Base-by-base conservation (phyloP, 2,329 filamentous ascomycete genomes). In the Aspergillus intermedius region DNA sequence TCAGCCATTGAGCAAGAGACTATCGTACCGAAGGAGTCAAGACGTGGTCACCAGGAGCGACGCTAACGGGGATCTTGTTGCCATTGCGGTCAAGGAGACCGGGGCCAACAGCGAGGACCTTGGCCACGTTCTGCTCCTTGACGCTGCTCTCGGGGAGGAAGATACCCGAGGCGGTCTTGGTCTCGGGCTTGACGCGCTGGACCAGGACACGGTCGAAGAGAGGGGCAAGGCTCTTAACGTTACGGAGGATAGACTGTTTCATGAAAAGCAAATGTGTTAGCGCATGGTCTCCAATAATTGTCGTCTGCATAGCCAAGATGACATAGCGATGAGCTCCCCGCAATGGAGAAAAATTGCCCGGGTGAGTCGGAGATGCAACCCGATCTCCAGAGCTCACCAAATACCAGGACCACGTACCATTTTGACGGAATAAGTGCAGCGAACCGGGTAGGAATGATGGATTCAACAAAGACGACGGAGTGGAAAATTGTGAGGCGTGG, bases 161-260 rank as follows among this genome's bases (percentile, higher is more conserved):
- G 80, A 98, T 95, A 66, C 93, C 93, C 66, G 85, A 85, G 63
- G 93, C 90, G 44, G 93, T 98, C 82, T 96, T 96, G 69, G 90
- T 74, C 77, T 97, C 91, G 66, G 91, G 88, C 80, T 97, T 97
- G 77, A 96, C 77, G 75, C 93, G 89, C 84, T 98, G 93, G 61
- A 98, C 89, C 57, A 98, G 86, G 62, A 98, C 90, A 65, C 93
- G 91, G 83, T 98, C 93, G 74, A 98, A 85, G 61, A 98, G 91
- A 55, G 93, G 93, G 52, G 86, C 87, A 64, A 98, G 91, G 66
- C 85, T 84, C 77, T 91, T 93, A 83, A 98, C 91, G 71, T 87
- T 94, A 74, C 91, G 93, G 77, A 97, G 82, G 59, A 91, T 81
- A 64, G 66, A 67, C 63, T 67, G 49, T 55, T n/a, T 47, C 21